Evolutionary conservation across 768 basidiomycete genomes (phyloP).

Genomic region (Chiua virens): DNA sequence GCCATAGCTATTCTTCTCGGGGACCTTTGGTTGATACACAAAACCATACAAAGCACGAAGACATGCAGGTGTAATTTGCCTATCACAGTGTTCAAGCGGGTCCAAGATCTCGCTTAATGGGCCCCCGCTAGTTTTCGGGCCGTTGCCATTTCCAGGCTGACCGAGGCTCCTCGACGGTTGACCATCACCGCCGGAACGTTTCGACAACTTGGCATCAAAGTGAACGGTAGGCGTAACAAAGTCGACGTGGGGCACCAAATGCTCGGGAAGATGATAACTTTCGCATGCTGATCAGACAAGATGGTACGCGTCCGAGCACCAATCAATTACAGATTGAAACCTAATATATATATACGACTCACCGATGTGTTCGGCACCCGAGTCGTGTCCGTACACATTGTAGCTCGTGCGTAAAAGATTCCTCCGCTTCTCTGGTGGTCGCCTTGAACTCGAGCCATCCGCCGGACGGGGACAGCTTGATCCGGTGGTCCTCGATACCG

Average conservation of each 20-base stretch:
- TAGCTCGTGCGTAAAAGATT: slow-evolving; percentile 43
- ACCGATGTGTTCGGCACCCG: slow-evolving; percentile 40
- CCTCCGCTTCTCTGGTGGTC: slow-evolving; percentile 44
- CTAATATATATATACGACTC: slow-evolving; percentile 5
- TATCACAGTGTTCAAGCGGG: slow-evolving; percentile 34
- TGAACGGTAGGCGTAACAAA: slow-evolving; percentile 47
- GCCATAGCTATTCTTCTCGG: slow-evolving; percentile 52
- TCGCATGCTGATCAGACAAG: slow-evolving; percentile 33
- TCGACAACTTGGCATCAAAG: slow-evolving; percentile 32
- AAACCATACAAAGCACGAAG: slow-evolving; percentile 58
- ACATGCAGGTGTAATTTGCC: slow-evolving; percentile 54
- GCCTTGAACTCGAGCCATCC: slow-evolving; percentile 43
- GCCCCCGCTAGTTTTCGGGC: slow-evolving; percentile 25
- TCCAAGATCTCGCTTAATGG: slow-evolving; percentile 1
- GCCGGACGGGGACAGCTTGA: slow-evolving; percentile 33
- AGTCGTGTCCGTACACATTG: slow-evolving; percentile 41
- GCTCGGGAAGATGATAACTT: slow-evolving; percentile 40
- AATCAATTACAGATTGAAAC: no score
- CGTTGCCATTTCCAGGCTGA: slow-evolving; percentile 11
- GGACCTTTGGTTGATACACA: slow-evolving; percentile 43
- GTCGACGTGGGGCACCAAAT: slow-evolving; percentile 40
- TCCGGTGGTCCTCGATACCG: slow-evolving; percentile 36
- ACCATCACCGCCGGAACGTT: slow-evolving; percentile 9
- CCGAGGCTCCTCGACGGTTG: slow-evolving; percentile 7
- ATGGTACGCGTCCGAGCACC: neutral